Evolutionary conservation across 345 rosid genomes (phyloP).

Genomic region (Camelina sativa): DNA sequence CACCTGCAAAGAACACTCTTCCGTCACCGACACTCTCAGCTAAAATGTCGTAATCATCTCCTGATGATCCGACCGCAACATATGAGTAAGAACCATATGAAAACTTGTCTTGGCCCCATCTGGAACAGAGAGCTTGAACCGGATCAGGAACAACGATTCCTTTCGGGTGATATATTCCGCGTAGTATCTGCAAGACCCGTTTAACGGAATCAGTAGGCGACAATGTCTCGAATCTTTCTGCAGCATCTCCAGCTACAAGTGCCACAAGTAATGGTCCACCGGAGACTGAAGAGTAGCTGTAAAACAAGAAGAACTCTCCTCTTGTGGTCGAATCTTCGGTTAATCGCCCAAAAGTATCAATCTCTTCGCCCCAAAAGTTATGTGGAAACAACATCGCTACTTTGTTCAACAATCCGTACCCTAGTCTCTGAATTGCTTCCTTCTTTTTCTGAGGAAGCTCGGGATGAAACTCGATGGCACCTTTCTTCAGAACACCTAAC

Average conservation of each 20-base stretch:
- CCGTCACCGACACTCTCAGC: slow-evolving; percentile 94
- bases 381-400: slow-evolving; percentile 87
- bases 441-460: slow-evolving; percentile 87
- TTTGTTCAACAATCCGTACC: slow-evolving; percentile 86
- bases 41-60: slow-evolving; percentile 93
- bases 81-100: slow-evolving; percentile 87
- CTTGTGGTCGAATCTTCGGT: slow-evolving; percentile 76
- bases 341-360: slow-evolving; percentile 90
- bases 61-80: slow-evolving; percentile 91
- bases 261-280: slow-evolving; percentile 94
- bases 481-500: slow-evolving; percentile 83
- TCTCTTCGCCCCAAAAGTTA: slow-evolving; percentile 93
- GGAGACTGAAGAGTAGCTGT: slow-evolving; percentile 87
- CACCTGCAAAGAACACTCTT: slow-evolving; percentile 96
- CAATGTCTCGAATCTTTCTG: slow-evolving; percentile 75
- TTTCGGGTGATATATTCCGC: slow-evolving; percentile 84
- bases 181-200: slow-evolving; percentile 68
- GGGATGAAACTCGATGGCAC: slow-evolving; percentile 71
- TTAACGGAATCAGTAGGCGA: slow-evolving; percentile 89
- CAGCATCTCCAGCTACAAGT: slow-evolving; percentile 94
- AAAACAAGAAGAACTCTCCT: slow-evolving; percentile 94
- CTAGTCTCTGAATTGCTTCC: slow-evolving; percentile 82
- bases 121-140: slow-evolving; percentile 84
- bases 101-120: slow-evolving; percentile 93
- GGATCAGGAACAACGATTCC: slow-evolving; percentile 98